Evolutionary conservation across 352 stramenopile genomes (phyloP).

Genomic region (Phytophthora nicotianae): DNA sequence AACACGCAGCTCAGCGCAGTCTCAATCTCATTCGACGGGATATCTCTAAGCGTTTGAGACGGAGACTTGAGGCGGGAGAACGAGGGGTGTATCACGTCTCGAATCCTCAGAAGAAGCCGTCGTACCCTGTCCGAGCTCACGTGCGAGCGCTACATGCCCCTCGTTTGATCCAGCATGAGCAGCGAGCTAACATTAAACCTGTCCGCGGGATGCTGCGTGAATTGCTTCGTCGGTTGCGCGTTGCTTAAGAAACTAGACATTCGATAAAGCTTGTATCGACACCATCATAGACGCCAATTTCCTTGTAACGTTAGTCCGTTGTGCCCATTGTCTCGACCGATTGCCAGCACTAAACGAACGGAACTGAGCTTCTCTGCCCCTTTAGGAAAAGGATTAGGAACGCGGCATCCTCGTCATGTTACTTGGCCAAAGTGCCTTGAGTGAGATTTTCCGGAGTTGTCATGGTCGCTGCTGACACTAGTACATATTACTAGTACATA

Average conservation of each 20-base stretch:
- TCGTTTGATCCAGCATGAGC: conserved; percentile 5
- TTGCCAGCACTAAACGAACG: neutral
- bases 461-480: too few relatives aligned
- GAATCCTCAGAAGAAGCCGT: conserved; percentile 19
- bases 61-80: conserved; percentile 15
- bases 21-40: conserved; percentile 23
- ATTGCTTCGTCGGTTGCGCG: conserved; percentile 17
- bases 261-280: conserved; percentile 3
- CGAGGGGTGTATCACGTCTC: conserved; percentile 23
- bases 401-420: too few relatives aligned
- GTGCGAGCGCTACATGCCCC: conserved; percentile 17
- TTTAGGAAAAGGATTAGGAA: too few relatives aligned
- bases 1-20: conserved; percentile 29
- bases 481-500: too few relatives aligned
- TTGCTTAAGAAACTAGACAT: conserved; percentile 10
- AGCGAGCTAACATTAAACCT: conserved; percentile 8
- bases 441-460: too few relatives aligned
- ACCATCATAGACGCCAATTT: neutral
- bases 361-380: conserved; percentile 11
- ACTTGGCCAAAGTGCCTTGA: too few relatives aligned
- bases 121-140: conserved; percentile 18
- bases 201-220: conserved; percentile 13
- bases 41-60: conserved; percentile 24
- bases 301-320: neutral
- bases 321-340: neutral